Conservation (phyloP, 805 yeast genomes). For the Torulaspora maleeae region DNA sequence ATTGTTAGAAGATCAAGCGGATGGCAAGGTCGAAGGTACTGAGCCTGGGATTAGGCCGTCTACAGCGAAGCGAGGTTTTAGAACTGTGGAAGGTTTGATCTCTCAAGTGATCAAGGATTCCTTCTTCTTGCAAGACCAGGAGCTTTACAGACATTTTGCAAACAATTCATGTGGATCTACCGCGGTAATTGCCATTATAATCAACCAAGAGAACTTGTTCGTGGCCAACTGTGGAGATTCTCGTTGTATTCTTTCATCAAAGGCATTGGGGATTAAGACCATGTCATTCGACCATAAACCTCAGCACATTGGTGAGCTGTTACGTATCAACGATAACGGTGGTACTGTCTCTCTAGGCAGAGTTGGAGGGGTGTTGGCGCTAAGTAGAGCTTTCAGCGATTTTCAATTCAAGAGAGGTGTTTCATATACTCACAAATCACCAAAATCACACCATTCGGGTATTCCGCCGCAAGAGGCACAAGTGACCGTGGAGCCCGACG, state of each 20-base stretch:
- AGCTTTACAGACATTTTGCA: slow-evolving; percentile 39
- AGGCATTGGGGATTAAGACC: slow-evolving; percentile 51
- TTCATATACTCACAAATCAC: slow-evolving; percentile 35
- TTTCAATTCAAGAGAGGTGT: slow-evolving; percentile 47
- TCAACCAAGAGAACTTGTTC: slow-evolving; percentile 43
- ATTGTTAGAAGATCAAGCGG: slow-evolving; percentile 5
- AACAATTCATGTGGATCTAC: slow-evolving; percentile 49
- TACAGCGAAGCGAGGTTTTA: slow-evolving; percentile 20
- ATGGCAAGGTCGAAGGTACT: neutral
- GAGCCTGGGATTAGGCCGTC: slow-evolving; percentile 9
- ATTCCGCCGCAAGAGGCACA: slow-evolving; percentile 63
- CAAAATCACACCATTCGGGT: slow-evolving; percentile 10
- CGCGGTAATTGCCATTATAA: slow-evolving; percentile 43
- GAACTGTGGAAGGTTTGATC: slow-evolving; percentile 36
- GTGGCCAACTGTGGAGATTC: slow-evolving; percentile 78
- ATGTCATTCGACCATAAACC: slow-evolving; percentile 87
- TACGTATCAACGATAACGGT: slow-evolving; percentile 88
- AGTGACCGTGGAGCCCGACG: slow-evolving; percentile 77
- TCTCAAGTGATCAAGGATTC: slow-evolving; percentile 40
- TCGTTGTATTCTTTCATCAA: slow-evolving; percentile 52
- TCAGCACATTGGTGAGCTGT: slow-evolving; percentile 86
- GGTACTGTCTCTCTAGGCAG: slow-evolving; percentile 91
- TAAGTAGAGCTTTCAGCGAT: slow-evolving; percentile 87
- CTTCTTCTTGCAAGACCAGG: slow-evolving; percentile 44
- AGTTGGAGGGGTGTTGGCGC: slow-evolving; percentile 91